Evolutionary conservation across 108 stramenopile species (phyloP).

Genomic region (Chaetoceros muelleri): DNA sequence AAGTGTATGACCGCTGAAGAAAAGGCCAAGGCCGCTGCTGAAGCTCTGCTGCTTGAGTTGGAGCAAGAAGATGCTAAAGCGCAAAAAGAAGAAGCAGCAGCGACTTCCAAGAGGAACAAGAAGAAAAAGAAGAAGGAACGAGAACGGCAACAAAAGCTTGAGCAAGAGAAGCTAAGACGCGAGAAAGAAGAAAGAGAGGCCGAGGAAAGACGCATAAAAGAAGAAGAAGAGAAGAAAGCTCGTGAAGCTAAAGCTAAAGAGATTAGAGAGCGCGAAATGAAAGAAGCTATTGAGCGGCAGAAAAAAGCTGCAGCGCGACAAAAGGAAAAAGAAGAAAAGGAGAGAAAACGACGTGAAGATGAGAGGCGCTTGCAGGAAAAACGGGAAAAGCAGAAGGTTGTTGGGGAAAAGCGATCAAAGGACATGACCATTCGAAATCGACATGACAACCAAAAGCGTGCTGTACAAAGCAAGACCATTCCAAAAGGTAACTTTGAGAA

Average conservation of each 20-base stretch:
- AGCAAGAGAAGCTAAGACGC: constrained; percentile 51
- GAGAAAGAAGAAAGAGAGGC: constrained; percentile 46
- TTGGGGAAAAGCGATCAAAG: constrained; percentile 10
- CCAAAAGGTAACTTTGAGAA: too few species aligned
- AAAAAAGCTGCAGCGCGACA: constrained; percentile 8
- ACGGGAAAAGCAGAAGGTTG: constrained; percentile 11
- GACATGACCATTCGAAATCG: constrained; percentile 9
- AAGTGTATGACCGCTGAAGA: constrained; percentile 53
- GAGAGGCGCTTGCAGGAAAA: constrained; percentile 21
- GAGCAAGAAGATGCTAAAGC: constrained; percentile 66
- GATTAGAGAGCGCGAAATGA: constrained; percentile 9
- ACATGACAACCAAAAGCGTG: neutral
- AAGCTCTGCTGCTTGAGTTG: constrained; percentile 70
- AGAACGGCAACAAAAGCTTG: constrained; percentile 64
- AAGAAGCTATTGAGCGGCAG: constrained; percentile 13
- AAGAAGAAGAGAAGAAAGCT: constrained; percentile 25
- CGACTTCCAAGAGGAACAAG: constrained; percentile 69
- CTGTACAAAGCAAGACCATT: too few species aligned
- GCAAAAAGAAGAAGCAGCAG: constrained; percentile 51
- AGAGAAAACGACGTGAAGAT: constrained; percentile 10
- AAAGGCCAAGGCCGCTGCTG: constrained; percentile 71
- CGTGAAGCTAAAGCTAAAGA: constrained; percentile 1
- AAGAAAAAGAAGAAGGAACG: constrained; percentile 82
- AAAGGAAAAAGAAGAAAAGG: constrained; percentile 7
- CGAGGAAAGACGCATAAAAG: constrained; percentile 23